Conservation (phyloP, 2,329 filamentous ascomycete species). For the Beauveria sp. region DNA sequence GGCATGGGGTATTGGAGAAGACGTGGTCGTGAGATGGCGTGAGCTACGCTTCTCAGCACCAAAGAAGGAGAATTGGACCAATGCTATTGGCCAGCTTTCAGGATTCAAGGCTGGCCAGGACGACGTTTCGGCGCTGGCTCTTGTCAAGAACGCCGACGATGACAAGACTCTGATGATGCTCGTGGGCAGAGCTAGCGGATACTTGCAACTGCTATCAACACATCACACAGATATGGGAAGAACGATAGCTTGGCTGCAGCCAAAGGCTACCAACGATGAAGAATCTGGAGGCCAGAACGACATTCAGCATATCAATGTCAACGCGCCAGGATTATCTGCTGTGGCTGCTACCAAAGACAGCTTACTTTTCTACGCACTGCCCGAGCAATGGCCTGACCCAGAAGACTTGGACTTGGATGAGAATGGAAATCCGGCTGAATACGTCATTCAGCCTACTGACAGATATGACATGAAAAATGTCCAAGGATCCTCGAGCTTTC, state of each 20-base stretch:
- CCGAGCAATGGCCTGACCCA: neutral
- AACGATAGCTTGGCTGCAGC: constrained; percentile 18
- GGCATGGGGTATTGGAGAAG: constrained; percentile 38
- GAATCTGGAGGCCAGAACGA: constrained; percentile 4
- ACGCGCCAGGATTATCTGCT: constrained; percentile 10
- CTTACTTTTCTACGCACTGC: constrained; percentile 14
- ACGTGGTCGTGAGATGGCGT: constrained; percentile 33
- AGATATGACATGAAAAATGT: neutral
- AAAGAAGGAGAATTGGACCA: constrained; percentile 8
- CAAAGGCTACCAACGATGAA: neutral
- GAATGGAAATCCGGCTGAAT: neutral
- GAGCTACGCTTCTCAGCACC: constrained; percentile 15
- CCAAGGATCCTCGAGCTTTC: neutral
- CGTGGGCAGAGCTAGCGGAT: constrained; percentile 35
- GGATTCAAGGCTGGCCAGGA: constrained; percentile 31
- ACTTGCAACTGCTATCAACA: constrained; percentile 31
- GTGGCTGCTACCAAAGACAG: constrained; percentile 13
- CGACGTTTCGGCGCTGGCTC: constrained; percentile 32
- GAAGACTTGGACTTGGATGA: neutral
- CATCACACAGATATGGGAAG: constrained; percentile 19
- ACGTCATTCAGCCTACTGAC: neutral
- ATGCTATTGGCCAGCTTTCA: constrained; percentile 22
- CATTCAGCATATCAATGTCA: constrained; percentile 14
- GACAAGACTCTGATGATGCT: constrained; percentile 22
- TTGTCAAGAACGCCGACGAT: constrained; percentile 23